Conservation (phyloP, 139 green algal species). For the Picochlorum sp. region DNA sequence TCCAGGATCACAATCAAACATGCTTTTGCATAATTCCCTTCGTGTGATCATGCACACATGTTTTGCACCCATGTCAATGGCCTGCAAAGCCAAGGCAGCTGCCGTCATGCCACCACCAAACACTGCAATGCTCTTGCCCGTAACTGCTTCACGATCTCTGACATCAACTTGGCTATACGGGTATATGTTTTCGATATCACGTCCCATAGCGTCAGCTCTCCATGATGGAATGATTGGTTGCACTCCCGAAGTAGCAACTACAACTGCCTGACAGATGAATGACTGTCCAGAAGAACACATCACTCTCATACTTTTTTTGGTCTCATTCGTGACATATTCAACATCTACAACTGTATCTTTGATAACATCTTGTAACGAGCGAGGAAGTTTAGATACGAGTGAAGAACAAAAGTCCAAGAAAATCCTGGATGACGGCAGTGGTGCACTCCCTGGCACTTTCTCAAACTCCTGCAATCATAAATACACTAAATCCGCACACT, state of each 20-base stretch:
- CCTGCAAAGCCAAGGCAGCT: slow-evolving; percentile 13
- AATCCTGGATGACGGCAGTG: too few species aligned
- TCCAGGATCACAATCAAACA: slow-evolving; percentile 16
- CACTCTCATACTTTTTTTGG: too few species aligned
- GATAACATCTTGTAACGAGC: too few species aligned
- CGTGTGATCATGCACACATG: background rate
- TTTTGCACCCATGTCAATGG: slow-evolving; percentile 5
- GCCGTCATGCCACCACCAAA: slow-evolving; percentile 27
- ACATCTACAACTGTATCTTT: too few species aligned
- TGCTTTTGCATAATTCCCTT: slow-evolving; percentile 10
- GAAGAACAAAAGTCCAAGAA: too few species aligned
- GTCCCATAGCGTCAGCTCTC: background rate
- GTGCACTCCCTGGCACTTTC: too few species aligned
- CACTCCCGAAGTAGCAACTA: background rate
- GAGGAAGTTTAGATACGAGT: too few species aligned
- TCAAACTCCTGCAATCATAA: background rate
- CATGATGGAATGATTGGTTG: background rate
- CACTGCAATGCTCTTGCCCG: slow-evolving; percentile 12
- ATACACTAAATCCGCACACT: background rate
- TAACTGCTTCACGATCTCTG: background rate
- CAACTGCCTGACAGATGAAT: background rate
- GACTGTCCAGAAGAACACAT: background rate
- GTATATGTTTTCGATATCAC: background rate
- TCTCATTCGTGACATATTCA: background rate
- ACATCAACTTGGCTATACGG: background rate